Evolutionary conservation across 139 green algal species (phyloP).

Genomic region (Chlamydomonas incerta): DNA sequence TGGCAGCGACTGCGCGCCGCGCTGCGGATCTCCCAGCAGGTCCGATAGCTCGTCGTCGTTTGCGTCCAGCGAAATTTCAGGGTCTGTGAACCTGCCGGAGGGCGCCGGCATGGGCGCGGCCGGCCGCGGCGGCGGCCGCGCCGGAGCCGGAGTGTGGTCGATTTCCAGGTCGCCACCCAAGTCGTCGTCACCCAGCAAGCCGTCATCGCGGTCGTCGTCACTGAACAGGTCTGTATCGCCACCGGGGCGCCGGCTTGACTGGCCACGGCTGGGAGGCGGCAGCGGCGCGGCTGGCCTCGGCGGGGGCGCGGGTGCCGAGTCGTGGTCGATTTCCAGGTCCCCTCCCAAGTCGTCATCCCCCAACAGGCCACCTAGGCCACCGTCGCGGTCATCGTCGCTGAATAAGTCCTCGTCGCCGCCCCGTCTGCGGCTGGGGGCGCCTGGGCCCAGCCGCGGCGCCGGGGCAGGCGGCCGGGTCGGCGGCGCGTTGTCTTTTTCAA

Average conservation of each 20-base stretch:
- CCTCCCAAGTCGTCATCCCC: background rate
- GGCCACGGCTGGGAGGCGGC: background rate
- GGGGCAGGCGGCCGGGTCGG: background rate
- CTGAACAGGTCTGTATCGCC: background rate
- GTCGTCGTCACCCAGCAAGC: background rate
- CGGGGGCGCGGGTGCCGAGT: background rate
- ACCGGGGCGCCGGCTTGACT: background rate
- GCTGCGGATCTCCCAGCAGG: background rate
- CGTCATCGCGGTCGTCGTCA: background rate
- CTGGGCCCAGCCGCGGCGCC: background rate
- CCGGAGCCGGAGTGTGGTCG: background rate
- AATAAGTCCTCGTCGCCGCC: background rate
- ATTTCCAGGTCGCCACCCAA: background rate
- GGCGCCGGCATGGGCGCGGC: background rate
- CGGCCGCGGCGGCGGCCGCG: background rate
- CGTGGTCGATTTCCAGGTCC: background rate
- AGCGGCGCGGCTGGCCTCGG: background rate
- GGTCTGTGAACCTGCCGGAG: background rate
- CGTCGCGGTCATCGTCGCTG: background rate
- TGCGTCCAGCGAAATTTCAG: background rate
- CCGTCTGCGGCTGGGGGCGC: background rate
- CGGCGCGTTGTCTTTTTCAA: background rate
- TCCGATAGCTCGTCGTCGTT: slow-evolving; percentile 17
- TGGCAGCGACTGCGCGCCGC: background rate
- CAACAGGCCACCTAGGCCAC: background rate